Base-by-base conservation (phyloP, 1,284 basidiomycete genomes). In the Leccinum angustisporum region DNA sequence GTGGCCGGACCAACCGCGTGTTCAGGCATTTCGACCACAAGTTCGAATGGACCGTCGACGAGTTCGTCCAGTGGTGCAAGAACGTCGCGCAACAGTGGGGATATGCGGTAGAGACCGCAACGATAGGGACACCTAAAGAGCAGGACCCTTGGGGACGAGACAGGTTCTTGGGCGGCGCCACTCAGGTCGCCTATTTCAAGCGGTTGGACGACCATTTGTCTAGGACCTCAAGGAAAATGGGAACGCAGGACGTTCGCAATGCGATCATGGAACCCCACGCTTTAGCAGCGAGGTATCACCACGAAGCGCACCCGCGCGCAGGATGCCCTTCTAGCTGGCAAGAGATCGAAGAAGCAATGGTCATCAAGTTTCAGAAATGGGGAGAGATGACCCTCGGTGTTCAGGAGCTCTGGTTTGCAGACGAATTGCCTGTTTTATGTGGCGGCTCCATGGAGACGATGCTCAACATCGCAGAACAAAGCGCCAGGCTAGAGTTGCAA, bases 1-100 rank as follows among this genome's bases (percentile, higher is more conserved):
- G 88, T 0, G 75, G 78, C 25, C 87, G 94, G 5, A 95, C 94
- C 0, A 77, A 85, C 53, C 83, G 93, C 2, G 72, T 86, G 27
- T 91, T 91, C 75, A 80, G 96, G 61, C 89, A 98, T 72, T 74
- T 79, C 21, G 95, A 97, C 70, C 96, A 98, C 77, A 93, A 96
- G 72, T 93, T 97, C 69, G 95, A 98, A 75, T 97, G 93, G 92
- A 97, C 93, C 0, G 75, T 78, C 0, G 83, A 85, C 3, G 95
- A 97, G 72, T 97, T 96, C 73, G 72, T 76, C 33, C 68, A 70
- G 9, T 97, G 92, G 90, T 94, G 90, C 67, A 68, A 76, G 27
- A 74, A 72, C 1, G 81, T 80, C 3, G 92, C 91, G 1, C 75
- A 75, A 9, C 83, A 86, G 63, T 95, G 91, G 89, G 92, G 91